A percentile compares a stretch with the other conserved stretches of the same genome.
Conservation (phyloP, 495 filamentous ascomycete species). For the Xeromyces bisporus region DNA sequence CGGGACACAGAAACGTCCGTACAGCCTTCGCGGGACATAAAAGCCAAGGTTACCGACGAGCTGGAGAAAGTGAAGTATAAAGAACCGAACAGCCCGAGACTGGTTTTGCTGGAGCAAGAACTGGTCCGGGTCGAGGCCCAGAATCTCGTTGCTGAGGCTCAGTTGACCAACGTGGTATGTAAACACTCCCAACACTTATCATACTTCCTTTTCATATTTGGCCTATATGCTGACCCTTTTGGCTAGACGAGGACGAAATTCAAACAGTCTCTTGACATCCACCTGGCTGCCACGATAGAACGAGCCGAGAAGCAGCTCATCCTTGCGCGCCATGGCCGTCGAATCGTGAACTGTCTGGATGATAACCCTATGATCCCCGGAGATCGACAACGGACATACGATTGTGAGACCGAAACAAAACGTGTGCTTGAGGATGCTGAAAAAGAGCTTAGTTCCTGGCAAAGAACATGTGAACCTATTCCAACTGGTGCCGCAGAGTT, state of each 20-base stretch:
- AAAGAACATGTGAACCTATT: slow-evolving; percentile 39
- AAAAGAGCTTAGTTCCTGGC: slow-evolving; percentile 66
- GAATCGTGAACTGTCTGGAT: slow-evolving; percentile 76
- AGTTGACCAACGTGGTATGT: slow-evolving; percentile 79
- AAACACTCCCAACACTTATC: no score
- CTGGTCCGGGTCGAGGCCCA: slow-evolving; percentile 89
- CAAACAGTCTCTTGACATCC: slow-evolving; percentile 79
- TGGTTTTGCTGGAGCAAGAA: slow-evolving; percentile 83
- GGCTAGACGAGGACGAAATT: slow-evolving; percentile 76
- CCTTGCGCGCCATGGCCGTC: slow-evolving; percentile 72
- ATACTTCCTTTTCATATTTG: slow-evolving; percentile 2
- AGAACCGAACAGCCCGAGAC: slow-evolving; percentile 59
- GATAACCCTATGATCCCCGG: slow-evolving; percentile 83
- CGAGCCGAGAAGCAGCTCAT: slow-evolving; percentile 92
- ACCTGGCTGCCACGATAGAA: slow-evolving; percentile 78
- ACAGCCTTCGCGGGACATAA: slow-evolving; percentile 76
- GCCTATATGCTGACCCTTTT: background rate
- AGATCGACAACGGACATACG: slow-evolving; percentile 50
- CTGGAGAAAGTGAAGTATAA: slow-evolving; percentile 77
- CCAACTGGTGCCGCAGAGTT: slow-evolving; percentile 15
- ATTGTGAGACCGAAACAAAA: slow-evolving; percentile 44
- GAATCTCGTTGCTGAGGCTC: slow-evolving; percentile 87
- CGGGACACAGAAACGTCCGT: slow-evolving; percentile 83
- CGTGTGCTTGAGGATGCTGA: slow-evolving; percentile 89
- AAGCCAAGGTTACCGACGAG: slow-evolving; percentile 73